These are phyloP conservation scores for Serendipita sp. DNA, from an alignment of 768 basidiomycete genomes.

Conservation along the genomic window DNA sequence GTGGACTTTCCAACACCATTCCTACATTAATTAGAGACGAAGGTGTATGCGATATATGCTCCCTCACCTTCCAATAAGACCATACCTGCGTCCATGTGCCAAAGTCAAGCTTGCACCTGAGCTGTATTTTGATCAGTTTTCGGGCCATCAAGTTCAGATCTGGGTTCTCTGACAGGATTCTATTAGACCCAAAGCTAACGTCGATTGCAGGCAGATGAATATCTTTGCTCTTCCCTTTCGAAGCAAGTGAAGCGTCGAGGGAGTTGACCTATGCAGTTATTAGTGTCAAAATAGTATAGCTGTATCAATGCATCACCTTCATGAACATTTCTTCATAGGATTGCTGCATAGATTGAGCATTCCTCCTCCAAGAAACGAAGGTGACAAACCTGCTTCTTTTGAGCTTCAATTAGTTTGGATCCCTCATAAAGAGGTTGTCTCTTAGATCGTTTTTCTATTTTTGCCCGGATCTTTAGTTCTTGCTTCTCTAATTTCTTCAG, in stretches of 20 bases:
- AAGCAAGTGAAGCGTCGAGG: constrained; percentile 53
- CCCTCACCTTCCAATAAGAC: constrained; percentile 68
- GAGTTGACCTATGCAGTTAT: constrained; percentile 59
- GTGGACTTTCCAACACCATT: constrained; percentile 93
- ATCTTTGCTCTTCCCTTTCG: constrained; percentile 95
- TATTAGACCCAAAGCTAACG: constrained; percentile 88
- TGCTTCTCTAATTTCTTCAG: constrained; percentile 93
- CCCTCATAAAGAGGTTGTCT: constrained; percentile 84
- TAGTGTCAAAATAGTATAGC: neutral
- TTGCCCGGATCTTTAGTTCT: constrained; percentile 92
- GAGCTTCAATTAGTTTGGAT: constrained; percentile 83
- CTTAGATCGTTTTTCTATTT: constrained; percentile 90
- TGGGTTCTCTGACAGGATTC: constrained; percentile 51
- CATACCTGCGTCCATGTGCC: constrained; percentile 79
- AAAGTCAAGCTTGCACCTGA: constrained; percentile 76
- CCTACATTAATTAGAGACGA: neutral
- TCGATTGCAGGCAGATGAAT: constrained; percentile 91
- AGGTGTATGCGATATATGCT: neutral
- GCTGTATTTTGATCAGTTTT: constrained; percentile 22
- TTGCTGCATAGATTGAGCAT: constrained; percentile 38
- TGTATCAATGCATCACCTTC: constrained; percentile 41
- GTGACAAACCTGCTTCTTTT: constrained; percentile 61
- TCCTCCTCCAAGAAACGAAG: neutral
- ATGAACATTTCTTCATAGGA: constrained; percentile 98
- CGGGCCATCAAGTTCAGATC: constrained; percentile 4